Conservation (phyloP, 2,329 filamentous ascomycete genomes). For the Pyrenochaeta sp. region DNA sequence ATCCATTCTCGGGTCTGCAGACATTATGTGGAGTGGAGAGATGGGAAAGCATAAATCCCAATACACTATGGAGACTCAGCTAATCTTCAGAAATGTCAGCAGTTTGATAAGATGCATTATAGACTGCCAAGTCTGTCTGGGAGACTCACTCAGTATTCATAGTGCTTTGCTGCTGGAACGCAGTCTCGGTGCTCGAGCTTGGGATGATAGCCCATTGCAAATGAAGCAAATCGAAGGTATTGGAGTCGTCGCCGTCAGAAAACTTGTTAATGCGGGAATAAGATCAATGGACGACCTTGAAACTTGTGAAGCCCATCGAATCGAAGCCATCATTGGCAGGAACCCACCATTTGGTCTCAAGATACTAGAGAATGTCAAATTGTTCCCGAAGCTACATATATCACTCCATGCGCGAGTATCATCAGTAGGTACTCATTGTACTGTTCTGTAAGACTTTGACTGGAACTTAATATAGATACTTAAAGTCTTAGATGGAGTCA, state of each 20-base stretch:
- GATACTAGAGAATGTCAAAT: slow-evolving; percentile 68
- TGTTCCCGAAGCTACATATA: slow-evolving; percentile 75
- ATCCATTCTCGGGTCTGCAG: slow-evolving; percentile 72
- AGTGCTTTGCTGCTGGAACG: slow-evolving; percentile 80
- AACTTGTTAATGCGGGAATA: slow-evolving; percentile 75
- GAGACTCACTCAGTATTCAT: slow-evolving; percentile 72
- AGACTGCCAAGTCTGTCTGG: slow-evolving; percentile 71
- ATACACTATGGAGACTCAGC: slow-evolving; percentile 66
- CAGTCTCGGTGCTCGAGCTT: slow-evolving; percentile 76
- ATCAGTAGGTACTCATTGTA: slow-evolving; percentile 46
- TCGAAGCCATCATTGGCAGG: slow-evolving; percentile 79
- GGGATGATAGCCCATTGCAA: slow-evolving; percentile 84
- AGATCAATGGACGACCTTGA: slow-evolving; percentile 76
- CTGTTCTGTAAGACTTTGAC: too few relatives aligned
- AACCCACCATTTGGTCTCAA: slow-evolving; percentile 85
- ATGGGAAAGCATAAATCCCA: slow-evolving; percentile 63
- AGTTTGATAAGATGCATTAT: slow-evolving; percentile 78
- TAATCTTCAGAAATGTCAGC: slow-evolving; percentile 74
- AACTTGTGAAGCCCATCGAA: slow-evolving; percentile 70
- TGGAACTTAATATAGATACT: slow-evolving; percentile 17
- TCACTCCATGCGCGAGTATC: slow-evolving; percentile 60
- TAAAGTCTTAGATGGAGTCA: slow-evolving; percentile 54
- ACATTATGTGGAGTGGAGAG: slow-evolving; percentile 63
- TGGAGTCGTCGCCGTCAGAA: slow-evolving; percentile 77
- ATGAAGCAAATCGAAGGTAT: slow-evolving; percentile 84